phyloP scores from a whole-genome alignment of 2,329 filamentous ascomycete species.

The Claviceps sp. region DNA sequence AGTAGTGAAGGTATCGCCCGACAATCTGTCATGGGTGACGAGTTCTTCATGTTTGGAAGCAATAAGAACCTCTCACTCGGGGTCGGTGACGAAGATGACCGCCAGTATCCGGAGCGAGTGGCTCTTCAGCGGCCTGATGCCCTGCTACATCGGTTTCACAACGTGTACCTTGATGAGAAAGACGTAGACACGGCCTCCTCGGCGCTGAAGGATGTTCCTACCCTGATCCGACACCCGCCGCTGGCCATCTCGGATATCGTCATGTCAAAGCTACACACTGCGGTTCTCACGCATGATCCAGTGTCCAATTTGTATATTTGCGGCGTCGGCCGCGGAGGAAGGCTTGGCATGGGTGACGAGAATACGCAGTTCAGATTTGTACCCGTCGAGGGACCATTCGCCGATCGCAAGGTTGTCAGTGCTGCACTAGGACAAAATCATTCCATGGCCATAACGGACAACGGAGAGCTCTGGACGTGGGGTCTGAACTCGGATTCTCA shows the following conservation, averaged over 20 bases:
- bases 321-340: slow-evolving; percentile 79
- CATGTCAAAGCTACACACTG: slow-evolving; percentile 85
- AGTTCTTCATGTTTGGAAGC: slow-evolving; percentile 87
- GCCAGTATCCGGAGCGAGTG: slow-evolving; percentile 83
- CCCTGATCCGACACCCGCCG: slow-evolving; percentile 56
- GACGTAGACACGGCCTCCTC: slow-evolving; percentile 18
- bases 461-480: slow-evolving; percentile 91
- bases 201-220: slow-evolving; percentile 47
- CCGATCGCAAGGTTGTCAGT: slow-evolving; percentile 59
- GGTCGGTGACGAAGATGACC: slow-evolving; percentile 88
- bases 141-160: slow-evolving; percentile 59
- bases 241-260: slow-evolving; percentile 68
- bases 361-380: slow-evolving; percentile 77
- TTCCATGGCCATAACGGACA: slow-evolving; percentile 68
- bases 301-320: slow-evolving; percentile 87
- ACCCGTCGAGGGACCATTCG: slow-evolving; percentile 64
- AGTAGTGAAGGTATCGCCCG: slow-evolving; percentile 12
- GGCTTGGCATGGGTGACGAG: slow-evolving; percentile 80
- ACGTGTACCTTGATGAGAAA: slow-evolving; percentile 45
- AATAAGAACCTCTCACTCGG: slow-evolving; percentile 91
- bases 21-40: slow-evolving; percentile 45
- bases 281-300: slow-evolving; percentile 73
- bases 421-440: slow-evolving; percentile 87
- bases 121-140: slow-evolving; percentile 62
- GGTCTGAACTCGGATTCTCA: slow-evolving; percentile 78